Conservation (phyloP, 495 filamentous ascomycete genomes). For the Aspergillus kassunensis region DNA sequence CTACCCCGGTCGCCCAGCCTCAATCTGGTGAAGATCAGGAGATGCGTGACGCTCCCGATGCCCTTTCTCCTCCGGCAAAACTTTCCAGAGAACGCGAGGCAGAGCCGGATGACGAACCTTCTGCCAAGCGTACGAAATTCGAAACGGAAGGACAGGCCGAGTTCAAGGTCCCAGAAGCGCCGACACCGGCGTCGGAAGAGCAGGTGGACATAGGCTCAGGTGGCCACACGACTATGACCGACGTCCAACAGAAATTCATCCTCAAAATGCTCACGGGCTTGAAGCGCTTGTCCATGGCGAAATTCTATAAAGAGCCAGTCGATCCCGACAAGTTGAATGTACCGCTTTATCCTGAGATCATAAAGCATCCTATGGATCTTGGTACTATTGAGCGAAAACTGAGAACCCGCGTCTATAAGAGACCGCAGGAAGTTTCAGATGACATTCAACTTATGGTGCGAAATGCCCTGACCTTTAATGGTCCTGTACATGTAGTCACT, state of each 20-base stretch:
- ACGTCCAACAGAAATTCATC: constrained; percentile 54
- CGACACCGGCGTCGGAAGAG: constrained; percentile 26
- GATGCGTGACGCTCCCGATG: constrained; percentile 38
- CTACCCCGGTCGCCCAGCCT: constrained; percentile 15
- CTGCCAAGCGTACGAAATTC: constrained; percentile 72
- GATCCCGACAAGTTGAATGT: constrained; percentile 62
- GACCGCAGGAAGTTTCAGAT: constrained; percentile 58
- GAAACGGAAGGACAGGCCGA: constrained; percentile 36
- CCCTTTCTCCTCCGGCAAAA: constrained; percentile 49
- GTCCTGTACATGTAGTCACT: constrained; percentile 66
- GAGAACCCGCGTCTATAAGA: constrained; percentile 60
- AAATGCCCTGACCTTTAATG: constrained; percentile 81
- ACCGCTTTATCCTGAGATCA: constrained; percentile 64
- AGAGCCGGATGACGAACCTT: constrained; percentile 66
- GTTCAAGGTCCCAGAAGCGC: constrained; percentile 37
- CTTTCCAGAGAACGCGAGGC: constrained; percentile 65
- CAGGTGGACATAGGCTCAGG: constrained; percentile 10
- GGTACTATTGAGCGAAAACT: constrained; percentile 76
- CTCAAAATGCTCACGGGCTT: constrained; percentile 57
- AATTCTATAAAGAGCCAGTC: constrained; percentile 71
- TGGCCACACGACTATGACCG: constrained; percentile 41
- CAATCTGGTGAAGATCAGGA: constrained; percentile 32
- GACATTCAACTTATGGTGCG: constrained; percentile 73
- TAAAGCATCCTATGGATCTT: constrained; percentile 79
- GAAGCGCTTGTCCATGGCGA: constrained; percentile 75